Percentiles rank a stretch among this genome's conserved stretches.
Evolutionary conservation across 2,329 filamentous ascomycete species (phyloP).

Genomic region (Talaromyces verruculosus): DNA sequence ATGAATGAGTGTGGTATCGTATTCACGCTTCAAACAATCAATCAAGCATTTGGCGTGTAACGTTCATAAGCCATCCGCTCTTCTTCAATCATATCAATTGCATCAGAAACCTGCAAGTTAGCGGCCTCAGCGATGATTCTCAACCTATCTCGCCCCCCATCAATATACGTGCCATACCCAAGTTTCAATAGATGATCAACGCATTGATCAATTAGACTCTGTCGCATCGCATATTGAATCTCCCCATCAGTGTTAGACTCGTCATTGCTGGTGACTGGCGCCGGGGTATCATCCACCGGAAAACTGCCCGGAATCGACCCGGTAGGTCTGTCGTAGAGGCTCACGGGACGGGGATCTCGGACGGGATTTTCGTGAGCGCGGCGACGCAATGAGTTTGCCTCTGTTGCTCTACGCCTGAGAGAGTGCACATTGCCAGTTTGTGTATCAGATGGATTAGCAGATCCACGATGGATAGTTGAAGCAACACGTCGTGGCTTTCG

Average conservation of each 20-base stretch:
- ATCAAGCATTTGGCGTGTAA: slow-evolving; percentile 24
- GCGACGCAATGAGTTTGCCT: slow-evolving; percentile 27
- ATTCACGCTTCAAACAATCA: slow-evolving; percentile 11
- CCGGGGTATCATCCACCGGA: slow-evolving; percentile 25
- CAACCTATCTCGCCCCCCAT: slow-evolving; percentile 41
- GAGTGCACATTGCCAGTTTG: slow-evolving; percentile 16
- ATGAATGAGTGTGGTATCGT: slow-evolving; percentile 13
- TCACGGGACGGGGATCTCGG: slow-evolving; percentile 3
- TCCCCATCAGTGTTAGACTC: slow-evolving; percentile 10
- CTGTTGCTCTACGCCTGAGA: slow-evolving; percentile 34
- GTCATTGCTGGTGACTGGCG: background rate
- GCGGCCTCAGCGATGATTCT: slow-evolving; percentile 48
- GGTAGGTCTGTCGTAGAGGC: slow-evolving; percentile 13
- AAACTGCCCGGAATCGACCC: slow-evolving; percentile 30
- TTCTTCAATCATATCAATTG: slow-evolving; percentile 54
- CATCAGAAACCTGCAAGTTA: slow-evolving; percentile 44
- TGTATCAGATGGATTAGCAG: slow-evolving; percentile 31
- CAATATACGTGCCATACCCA: slow-evolving; percentile 41
- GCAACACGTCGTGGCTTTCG: slow-evolving; percentile 9
- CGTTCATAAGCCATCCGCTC: slow-evolving; percentile 46
- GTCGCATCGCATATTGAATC: slow-evolving; percentile 18
- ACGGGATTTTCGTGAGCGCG: slow-evolving; percentile 10
- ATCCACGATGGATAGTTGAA: slow-evolving; percentile 23
- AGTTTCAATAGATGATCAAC: slow-evolving; percentile 41
- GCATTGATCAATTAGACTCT: slow-evolving; percentile 36